These are phyloP conservation scores for Conringia planisiliqua DNA, from an alignment of 345 rosid genomes.

Conservation along the genomic window DNA sequence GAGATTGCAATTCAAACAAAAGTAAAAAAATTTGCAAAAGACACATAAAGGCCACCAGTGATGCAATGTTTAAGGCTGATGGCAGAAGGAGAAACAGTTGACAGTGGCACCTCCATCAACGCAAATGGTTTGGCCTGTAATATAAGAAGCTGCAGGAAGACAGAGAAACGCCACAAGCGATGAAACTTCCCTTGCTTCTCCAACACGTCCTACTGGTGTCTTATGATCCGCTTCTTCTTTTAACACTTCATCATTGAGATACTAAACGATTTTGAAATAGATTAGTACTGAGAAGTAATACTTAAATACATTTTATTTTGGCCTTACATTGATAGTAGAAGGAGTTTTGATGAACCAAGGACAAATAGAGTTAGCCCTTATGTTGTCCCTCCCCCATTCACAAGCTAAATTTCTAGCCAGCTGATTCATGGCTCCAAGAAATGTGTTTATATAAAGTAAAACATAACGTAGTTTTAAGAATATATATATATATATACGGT, in stretches of 20 bases:
- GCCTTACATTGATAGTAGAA: neutral
- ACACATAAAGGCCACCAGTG: too few relatives aligned
- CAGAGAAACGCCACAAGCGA: neutral
- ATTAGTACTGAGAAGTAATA: too few relatives aligned
- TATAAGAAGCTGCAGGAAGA: neutral
- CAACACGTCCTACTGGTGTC: neutral
- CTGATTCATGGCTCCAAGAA: constrained; percentile 17
- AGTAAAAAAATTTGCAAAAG: too few relatives aligned
- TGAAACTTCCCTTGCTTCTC: neutral
- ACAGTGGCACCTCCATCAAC: constrained; percentile 7
- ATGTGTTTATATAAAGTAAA: neutral
- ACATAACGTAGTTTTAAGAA: too few relatives aligned
- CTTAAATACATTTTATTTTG: neutral
- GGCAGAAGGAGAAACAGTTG: neutral
- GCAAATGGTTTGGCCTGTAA: neutral
- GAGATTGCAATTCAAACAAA: too few relatives aligned
- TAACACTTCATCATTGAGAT: neutral
- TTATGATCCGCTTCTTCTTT: neutral
- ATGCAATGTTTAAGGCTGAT: neutral
- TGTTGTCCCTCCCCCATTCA: constrained; percentile 19
- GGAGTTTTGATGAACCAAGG: constrained; percentile 12
- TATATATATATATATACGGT: too few relatives aligned
- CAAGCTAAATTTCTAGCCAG: constrained; percentile 22
- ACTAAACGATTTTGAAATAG: neutral
- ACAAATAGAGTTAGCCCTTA: constrained; percentile 13